Conservation (phyloP, 495 filamentous ascomycete species). For the Entonaema liquescens region DNA sequence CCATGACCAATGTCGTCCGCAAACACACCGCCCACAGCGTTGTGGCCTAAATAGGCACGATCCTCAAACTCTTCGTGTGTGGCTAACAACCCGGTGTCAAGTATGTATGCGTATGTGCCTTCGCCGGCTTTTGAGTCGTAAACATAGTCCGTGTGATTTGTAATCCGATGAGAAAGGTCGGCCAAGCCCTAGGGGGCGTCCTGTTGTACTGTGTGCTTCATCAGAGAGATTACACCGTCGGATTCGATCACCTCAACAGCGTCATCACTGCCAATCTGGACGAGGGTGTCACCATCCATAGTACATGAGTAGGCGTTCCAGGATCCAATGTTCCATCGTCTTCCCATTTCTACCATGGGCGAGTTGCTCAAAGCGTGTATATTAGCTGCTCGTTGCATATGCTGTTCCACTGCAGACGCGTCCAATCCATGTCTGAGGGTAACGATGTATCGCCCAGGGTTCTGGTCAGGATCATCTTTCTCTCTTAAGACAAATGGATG, state of each 20-base stretch:
- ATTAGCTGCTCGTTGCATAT: slow-evolving; percentile 46
- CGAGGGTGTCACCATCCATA: slow-evolving; percentile 49
- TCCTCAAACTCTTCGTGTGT: slow-evolving; percentile 63
- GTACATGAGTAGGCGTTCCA: slow-evolving; percentile 54
- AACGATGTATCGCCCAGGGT: slow-evolving; percentile 61
- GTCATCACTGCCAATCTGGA: slow-evolving; percentile 49
- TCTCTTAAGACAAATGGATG: neutral
- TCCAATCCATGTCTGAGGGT: slow-evolving; percentile 57
- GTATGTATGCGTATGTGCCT: slow-evolving; percentile 64
- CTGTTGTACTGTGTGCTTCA: slow-evolving; percentile 53
- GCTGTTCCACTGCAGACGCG: slow-evolving; percentile 46
- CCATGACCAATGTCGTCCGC: slow-evolving; percentile 67
- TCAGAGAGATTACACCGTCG: slow-evolving; percentile 14
- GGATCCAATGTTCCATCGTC: slow-evolving; percentile 48
- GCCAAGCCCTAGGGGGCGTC: slow-evolving; percentile 66
- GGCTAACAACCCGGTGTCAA: slow-evolving; percentile 64
- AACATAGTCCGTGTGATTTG: slow-evolving; percentile 59
- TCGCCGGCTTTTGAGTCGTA: slow-evolving; percentile 65
- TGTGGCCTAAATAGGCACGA: slow-evolving; percentile 63
- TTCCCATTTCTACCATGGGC: slow-evolving; percentile 45
- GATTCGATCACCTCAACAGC: slow-evolving; percentile 47
- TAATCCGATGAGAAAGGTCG: slow-evolving; percentile 60
- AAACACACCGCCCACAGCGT: slow-evolving; percentile 54
- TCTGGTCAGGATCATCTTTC: slow-evolving; percentile 31
- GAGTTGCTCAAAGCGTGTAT: slow-evolving; percentile 46